Evolutionary conservation across 345 rosid species (phyloP).

Genomic region (Eutrema yunnanense): DNA sequence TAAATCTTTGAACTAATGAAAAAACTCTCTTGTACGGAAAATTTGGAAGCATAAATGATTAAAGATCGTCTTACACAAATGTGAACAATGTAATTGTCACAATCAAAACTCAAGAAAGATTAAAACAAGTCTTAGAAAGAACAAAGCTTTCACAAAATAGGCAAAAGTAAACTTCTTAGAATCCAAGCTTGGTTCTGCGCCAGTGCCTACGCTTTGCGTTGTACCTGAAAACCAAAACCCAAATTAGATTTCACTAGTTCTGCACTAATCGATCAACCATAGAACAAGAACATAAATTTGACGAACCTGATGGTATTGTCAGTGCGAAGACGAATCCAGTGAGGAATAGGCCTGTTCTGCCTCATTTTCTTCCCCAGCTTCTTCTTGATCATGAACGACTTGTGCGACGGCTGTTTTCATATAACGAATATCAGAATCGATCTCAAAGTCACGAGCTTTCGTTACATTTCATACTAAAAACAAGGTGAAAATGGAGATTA

Average conservation of each 20-base stretch:
- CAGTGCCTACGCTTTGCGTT: constrained; percentile 68
- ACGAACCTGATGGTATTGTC: constrained; percentile 61
- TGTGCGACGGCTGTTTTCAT: constrained; percentile 76
- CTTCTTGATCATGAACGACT: constrained; percentile 67
- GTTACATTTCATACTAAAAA: background rate
- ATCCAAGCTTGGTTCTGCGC: constrained; percentile 59
- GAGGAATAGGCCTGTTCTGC: constrained; percentile 69
- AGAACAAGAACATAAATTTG: background rate
- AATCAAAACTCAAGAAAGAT: background rate
- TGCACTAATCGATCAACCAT: background rate
- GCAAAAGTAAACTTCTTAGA: constrained; percentile 12
- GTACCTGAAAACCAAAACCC: constrained; percentile 34
- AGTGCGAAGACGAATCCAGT: constrained; percentile 64
- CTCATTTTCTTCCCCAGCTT: constrained; percentile 67
- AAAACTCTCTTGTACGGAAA: background rate
- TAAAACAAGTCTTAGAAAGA: background rate
- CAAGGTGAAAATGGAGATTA: background rate
- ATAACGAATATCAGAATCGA: background rate
- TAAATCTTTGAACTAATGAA: background rate
- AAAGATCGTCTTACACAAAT: constrained; percentile 12
- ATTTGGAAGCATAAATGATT: background rate
- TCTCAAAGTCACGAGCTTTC: background rate
- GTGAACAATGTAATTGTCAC: background rate
- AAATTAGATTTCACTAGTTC: background rate
- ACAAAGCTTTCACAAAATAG: background rate